Base-by-base conservation (phyloP, 352 stramenopile genomes). In the Phytophthora colocasiae region DNA sequence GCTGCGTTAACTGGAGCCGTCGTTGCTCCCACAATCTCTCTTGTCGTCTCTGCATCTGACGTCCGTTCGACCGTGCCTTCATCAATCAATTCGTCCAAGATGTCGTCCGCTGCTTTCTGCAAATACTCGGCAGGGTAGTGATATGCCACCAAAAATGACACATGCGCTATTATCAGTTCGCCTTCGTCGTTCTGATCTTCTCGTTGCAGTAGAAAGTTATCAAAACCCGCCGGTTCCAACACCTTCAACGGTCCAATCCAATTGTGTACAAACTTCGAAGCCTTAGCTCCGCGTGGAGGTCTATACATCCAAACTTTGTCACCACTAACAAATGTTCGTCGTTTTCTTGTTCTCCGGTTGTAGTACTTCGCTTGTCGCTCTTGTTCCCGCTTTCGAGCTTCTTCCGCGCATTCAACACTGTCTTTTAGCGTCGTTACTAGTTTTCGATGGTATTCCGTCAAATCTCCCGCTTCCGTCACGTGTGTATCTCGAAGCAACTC, bases 121-220 rank as follows among this genome's bases (percentile, higher is more conserved):
- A 62, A 19, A 26, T 51, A 22, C 1, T 19, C 19, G 0, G 26
- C 3, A 0, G 50, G 29, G 14, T 45, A 39, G 6, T 61, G 22
- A 12, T 61, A 62, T 10, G 6, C 41, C 15, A 57, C 60, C 6
- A 63, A 27, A 10, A 68, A 62, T 0, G 45, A 68, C 0, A 14
- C 15, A 15, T 57, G 60, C 2, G 27, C 36, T 46, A 63, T 52
- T 38, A 53, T 46, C 27, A 19, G 19, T 2, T 63, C 44, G 1
- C 17, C 26, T 9, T 32, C 14, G 0, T 19, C 29, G 0, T n/a
- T 36, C 26, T 50, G 31, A 8, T 59, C 46, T 9, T 70, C 62
- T 0, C 38, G 36, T 8, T 29, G 6, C 14, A 63, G 0, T 2
- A 63, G 0, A 7, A 12, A 63, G 12, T 69, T 58, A 1, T 63